Evolutionary conservation across 371 early-diverging fungal genomes (phyloP).

Genomic region (Mortierella sp.): DNA sequence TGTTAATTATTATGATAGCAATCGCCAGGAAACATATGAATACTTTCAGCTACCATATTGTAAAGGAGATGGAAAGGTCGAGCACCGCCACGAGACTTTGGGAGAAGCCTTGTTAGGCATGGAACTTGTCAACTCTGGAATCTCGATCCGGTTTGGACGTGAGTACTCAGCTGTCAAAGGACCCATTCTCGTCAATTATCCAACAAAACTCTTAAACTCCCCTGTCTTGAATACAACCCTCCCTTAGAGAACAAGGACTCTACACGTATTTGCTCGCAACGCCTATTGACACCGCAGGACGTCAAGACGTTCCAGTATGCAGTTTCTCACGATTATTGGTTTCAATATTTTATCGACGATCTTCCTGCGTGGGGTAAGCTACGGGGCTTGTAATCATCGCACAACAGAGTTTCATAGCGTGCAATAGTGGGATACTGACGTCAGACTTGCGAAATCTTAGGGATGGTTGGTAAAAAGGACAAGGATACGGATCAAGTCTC

Average conservation of each 20-base stretch:
- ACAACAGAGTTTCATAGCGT: no score
- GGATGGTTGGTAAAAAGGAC: conserved; percentile 59
- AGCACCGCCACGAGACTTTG: conserved; percentile 83
- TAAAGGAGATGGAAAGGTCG: conserved; percentile 65
- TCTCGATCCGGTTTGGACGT: conserved; percentile 72
- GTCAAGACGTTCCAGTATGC: conserved; percentile 74
- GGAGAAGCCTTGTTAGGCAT: conserved; percentile 88
- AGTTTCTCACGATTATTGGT: conserved; percentile 75
- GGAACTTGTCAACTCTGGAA: conserved; percentile 80
- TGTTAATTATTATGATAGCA: conserved; percentile 40
- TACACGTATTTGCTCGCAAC: conserved; percentile 59
- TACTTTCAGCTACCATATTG: conserved; percentile 85
- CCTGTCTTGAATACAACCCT: background rate
- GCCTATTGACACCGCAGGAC: conserved; percentile 58
- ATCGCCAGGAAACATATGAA: conserved; percentile 85
- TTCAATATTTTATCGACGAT: conserved; percentile 81
- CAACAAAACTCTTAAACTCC: no score
- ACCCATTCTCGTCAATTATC: no score
- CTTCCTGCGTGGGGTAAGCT: conserved; percentile 66
- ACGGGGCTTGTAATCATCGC: background rate
- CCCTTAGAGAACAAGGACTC: conserved; percentile 19
- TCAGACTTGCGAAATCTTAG: conserved; percentile 18
- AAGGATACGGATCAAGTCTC: conserved; percentile 39
- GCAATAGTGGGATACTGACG: background rate
- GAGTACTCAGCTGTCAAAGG: conserved; percentile 17